Evolutionary conservation across 305 asterid genomes (phyloP).

Genomic region (Ilex paraguariensis): DNA sequence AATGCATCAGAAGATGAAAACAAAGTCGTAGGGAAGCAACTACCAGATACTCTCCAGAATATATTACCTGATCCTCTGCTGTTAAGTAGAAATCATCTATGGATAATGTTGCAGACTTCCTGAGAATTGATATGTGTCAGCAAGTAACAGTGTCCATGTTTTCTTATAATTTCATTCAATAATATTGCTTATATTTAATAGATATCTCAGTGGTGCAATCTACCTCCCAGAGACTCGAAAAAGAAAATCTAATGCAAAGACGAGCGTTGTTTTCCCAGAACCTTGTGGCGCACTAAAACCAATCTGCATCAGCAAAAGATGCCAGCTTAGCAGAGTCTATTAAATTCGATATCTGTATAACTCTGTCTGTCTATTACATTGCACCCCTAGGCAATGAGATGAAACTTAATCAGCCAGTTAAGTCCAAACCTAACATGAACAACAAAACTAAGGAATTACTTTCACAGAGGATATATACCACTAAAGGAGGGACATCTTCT

Average conservation of each 20-base stretch:
- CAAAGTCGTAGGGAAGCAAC: not conserved
- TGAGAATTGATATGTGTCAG: conserved; percentile 41
- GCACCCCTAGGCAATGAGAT: not conserved
- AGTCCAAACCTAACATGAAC: not conserved
- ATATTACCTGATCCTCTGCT: conserved; percentile 73
- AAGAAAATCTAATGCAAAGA: conserved; percentile 85
- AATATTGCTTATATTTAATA: conserved; percentile 18
- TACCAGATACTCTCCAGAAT: not conserved
- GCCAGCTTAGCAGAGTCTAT: conserved; percentile 13
- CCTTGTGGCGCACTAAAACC: conserved; percentile 99
- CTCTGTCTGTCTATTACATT: not conserved
- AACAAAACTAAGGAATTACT: conserved; percentile 13
- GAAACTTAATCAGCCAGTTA: no score
- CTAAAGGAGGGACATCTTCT: conserved; percentile 81
- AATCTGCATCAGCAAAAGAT: conserved; percentile 55
- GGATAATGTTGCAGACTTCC: conserved; percentile 81
- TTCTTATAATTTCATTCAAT: conserved; percentile 2
- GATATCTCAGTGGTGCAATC: conserved; percentile 43
- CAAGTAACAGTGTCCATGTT: conserved; percentile 10
- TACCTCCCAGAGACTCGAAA: conserved; percentile 85
- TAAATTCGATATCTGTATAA: conserved; percentile 1
- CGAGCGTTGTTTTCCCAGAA: conserved; percentile 96
- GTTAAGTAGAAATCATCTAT: conserved; percentile 96
- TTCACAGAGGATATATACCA: conserved; percentile 39
- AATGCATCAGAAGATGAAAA: conserved; percentile 10